Percentiles rank a stretch among this genome's conserved stretches.
phyloP scores from a whole-genome alignment of 2,329 filamentous ascomycete species.

The Beauveria bassiana region DNA sequence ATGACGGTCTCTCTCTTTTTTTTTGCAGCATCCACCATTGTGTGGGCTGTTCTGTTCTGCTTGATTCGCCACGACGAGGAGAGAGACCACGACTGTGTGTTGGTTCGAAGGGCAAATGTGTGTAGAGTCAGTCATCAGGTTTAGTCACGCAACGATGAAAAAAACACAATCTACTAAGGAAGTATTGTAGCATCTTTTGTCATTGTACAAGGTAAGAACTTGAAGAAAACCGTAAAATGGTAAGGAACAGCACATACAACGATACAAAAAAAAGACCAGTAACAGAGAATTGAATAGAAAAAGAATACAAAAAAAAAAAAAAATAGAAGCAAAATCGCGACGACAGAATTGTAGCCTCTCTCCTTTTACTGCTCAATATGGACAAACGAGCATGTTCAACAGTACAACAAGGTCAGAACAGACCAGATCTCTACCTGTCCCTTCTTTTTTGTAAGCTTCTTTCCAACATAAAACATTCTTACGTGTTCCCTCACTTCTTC shows the following conservation, averaged over 20 bases:
- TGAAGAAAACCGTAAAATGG: conserved; percentile 5
- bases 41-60: no score
- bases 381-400: neutral
- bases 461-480: neutral
- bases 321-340: neutral
- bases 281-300: neutral
- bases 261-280: neutral
- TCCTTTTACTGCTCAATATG: neutral
- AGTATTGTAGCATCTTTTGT: neutral
- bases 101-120: no score
- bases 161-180: no score
- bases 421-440: neutral
- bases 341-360: neutral
- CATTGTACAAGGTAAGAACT: conserved; percentile 7
- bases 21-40: no score
- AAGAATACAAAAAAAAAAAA: neutral
- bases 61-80: no score
- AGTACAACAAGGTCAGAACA: neutral
- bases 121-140: neutral
- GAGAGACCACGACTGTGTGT: no score
- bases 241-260: neutral
- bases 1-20: no score
- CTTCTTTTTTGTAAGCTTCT: neutral
- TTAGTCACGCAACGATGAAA: neutral
- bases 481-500: neutral